These are phyloP conservation scores for Wilcoxina mikolae DNA, from an alignment of 495 filamentous ascomycete genomes.

Conservation along the genomic window DNA sequence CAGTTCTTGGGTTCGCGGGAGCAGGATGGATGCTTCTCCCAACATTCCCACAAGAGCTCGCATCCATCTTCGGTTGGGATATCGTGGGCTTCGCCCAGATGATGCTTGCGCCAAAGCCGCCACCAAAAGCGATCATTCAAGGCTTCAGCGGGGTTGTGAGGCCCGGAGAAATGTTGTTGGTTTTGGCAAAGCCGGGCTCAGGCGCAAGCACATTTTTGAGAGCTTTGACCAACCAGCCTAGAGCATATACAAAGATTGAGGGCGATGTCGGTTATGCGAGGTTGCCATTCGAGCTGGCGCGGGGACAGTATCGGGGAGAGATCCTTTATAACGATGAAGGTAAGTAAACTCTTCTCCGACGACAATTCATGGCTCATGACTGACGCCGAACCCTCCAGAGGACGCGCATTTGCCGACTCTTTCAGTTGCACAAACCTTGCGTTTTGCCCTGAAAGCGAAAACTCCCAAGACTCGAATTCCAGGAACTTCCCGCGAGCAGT, in stretches of 20 bases:
- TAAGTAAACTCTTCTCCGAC: conserved; percentile 3
- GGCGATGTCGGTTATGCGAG: conserved; percentile 27
- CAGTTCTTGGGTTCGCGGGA: conserved; percentile 36
- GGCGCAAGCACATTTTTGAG: conserved; percentile 64
- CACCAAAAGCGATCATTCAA: conserved; percentile 51
- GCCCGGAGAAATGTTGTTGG: conserved; percentile 67
- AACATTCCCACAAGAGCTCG: conserved; percentile 24
- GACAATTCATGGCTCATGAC: background rate
- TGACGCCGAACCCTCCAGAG: conserved; percentile 25
- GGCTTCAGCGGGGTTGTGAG: conserved; percentile 58
- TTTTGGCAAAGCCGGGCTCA: conserved; percentile 56
- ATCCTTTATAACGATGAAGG: conserved; percentile 47
- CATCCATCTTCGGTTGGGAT: conserved; percentile 22
- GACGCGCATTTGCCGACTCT: conserved; percentile 54
- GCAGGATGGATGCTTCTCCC: conserved; percentile 33
- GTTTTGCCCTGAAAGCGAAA: conserved; percentile 45
- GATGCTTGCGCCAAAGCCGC: conserved; percentile 31
- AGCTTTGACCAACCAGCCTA: conserved; percentile 52
- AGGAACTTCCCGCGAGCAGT: conserved; percentile 33
- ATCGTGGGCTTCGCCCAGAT: conserved; percentile 18
- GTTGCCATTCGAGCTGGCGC: conserved; percentile 38
- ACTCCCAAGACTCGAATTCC: conserved; percentile 33
- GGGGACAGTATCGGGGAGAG: conserved; percentile 48
- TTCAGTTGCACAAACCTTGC: conserved; percentile 51
- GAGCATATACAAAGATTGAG: conserved; percentile 32